Conservation (phyloP, 108 stramenopile species). For the Craspedostauros australis region DNA sequence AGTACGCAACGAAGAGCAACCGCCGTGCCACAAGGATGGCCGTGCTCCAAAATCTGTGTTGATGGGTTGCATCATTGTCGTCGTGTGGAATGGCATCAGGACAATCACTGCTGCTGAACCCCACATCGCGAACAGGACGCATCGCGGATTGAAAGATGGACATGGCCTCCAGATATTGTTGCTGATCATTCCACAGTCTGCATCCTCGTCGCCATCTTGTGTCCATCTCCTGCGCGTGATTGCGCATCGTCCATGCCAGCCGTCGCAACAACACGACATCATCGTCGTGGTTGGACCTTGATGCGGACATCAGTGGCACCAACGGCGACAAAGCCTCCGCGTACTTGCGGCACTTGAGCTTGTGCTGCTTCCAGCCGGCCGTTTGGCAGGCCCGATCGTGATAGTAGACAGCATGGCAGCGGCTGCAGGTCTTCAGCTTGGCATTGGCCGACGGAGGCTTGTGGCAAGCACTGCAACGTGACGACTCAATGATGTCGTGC, state of each 20-base stretch:
- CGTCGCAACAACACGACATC: conserved; percentile 2
- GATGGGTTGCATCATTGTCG: neutral
- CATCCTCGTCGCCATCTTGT: conserved; percentile 5
- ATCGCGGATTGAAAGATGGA: conserved; percentile 39
- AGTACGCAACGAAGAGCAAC: conserved; percentile 53
- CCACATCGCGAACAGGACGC: conserved; percentile 3
- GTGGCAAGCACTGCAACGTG: conserved; percentile 5
- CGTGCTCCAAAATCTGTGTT: neutral
- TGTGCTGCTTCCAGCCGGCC: conserved; percentile 41
- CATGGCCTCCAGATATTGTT: conserved; percentile 53
- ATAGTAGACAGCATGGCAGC: conserved; percentile 38
- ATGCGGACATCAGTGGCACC: conserved; percentile 23
- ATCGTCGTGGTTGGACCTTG: neutral
- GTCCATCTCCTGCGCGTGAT: neutral
- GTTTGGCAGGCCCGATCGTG: conserved; percentile 37
- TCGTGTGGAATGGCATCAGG: neutral
- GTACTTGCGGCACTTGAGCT: conserved; percentile 20
- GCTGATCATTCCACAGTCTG: conserved; percentile 28
- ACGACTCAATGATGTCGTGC: too few species aligned
- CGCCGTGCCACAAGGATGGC: conserved; percentile 20
- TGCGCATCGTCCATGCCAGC: neutral
- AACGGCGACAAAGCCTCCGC: conserved; percentile 20
- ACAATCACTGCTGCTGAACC: too few species aligned
- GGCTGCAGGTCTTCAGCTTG: conserved; percentile 30
- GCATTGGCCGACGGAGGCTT: conserved; percentile 7